phyloP scores from a whole-genome alignment of 148 eudicot genomes.

The Oxyria digyna region DNA sequence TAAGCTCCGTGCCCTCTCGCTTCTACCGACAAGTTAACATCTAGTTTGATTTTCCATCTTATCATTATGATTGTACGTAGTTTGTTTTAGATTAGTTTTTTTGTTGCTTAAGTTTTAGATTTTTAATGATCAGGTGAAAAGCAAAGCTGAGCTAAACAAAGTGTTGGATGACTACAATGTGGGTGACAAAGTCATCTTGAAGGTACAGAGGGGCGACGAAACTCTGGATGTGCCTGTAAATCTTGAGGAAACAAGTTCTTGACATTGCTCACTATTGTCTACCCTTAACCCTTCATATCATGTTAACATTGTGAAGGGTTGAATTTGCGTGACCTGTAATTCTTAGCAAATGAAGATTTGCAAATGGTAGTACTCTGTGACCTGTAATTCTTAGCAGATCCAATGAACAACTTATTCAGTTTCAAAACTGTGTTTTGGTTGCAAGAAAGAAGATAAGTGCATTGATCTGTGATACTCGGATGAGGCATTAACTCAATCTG shows the following conservation, averaged over 20 bases:
- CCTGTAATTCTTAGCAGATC: background rate
- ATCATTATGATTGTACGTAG: background rate
- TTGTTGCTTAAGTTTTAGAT: background rate
- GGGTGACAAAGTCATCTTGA: conserved; percentile 64
- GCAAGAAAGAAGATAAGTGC: background rate
- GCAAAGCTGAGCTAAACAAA: conserved; percentile 61
- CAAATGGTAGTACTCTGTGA: no score
- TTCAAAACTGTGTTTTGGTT: no score
- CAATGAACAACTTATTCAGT: background rate
- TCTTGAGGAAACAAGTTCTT: conserved; percentile 54
- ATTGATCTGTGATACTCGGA: background rate
- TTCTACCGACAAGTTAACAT: background rate
- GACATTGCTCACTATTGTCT: conserved; percentile 10
- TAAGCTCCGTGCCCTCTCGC: conserved; percentile 35
- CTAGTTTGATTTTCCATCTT: background rate
- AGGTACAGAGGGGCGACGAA: conserved; percentile 53
- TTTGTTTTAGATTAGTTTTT: background rate
- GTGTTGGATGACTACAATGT: conserved; percentile 63
- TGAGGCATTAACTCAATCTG: background rate
- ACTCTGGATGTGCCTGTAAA: conserved; percentile 52
- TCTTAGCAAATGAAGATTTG: background rate
- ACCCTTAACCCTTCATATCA: no score
- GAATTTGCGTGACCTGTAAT: background rate
- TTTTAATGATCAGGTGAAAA: conserved; percentile 49
- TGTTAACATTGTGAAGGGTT: no score